Conservation (phyloP, 2,329 filamentous ascomycete species). For the Chaetomium strumarium region DNA sequence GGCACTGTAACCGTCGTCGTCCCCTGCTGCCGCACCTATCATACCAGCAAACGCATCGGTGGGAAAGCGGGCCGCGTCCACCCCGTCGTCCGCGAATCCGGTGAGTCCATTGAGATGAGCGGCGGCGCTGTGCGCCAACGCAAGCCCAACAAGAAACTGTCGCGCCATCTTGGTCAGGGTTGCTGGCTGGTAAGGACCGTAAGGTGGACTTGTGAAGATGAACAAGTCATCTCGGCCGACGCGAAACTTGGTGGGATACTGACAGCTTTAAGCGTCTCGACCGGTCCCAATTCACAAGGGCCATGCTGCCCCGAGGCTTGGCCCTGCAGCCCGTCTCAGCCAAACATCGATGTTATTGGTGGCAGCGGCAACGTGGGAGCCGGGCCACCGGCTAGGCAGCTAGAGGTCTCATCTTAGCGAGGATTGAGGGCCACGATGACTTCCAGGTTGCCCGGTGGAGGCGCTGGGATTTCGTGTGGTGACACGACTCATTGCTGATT, state of each 20-base stretch:
- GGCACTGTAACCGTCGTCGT: constrained; percentile 12
- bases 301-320: no score
- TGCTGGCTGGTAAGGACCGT: background rate
- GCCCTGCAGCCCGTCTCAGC: no score
- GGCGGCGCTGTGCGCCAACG: constrained; percentile 10
- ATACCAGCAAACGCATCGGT: background rate
- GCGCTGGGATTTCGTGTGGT: no score
- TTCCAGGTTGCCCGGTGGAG: no score
- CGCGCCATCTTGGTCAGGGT: constrained; percentile 9
- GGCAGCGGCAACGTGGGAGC: no score
- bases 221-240: background rate
- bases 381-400: no score
- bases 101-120: constrained; percentile 9
- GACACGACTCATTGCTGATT: no score
- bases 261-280: constrained; percentile 2
- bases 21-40: constrained; percentile 9
- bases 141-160: constrained; percentile 11
- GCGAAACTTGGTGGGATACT: background rate
- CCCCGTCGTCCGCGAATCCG: constrained; percentile 12
- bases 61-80: constrained; percentile 7
- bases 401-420: no score
- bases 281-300: no score
- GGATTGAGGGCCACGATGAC: no score
- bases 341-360: no score
- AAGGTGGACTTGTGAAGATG: background rate